These are phyloP conservation scores for Bocquillonia castaneifolia DNA, from an alignment of 441 rosid genomes.

Conservation along the genomic window DNA sequence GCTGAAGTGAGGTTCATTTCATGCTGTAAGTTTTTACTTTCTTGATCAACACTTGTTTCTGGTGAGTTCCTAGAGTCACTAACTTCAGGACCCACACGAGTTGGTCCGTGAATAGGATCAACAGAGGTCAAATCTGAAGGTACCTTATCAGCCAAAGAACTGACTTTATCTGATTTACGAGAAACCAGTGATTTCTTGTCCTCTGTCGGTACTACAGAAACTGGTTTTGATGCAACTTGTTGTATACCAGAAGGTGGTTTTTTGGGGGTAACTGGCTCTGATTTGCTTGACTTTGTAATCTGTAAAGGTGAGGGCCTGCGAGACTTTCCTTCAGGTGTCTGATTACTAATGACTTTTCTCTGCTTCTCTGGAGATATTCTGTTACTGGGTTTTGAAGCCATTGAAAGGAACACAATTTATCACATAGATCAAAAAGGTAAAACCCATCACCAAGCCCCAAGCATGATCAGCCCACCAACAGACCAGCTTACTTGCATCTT, in stretches of 20 bases:
- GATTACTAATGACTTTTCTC: slow-evolving; percentile 31
- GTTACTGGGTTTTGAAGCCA: slow-evolving; percentile 49
- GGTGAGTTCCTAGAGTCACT: no score
- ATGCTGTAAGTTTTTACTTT: slow-evolving; percentile 26
- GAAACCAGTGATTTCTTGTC: slow-evolving; percentile 24
- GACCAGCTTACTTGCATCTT: slow-evolving; percentile 22
- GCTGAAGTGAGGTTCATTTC: slow-evolving; percentile 24
- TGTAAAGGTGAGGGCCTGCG: slow-evolving; percentile 29
- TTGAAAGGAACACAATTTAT: slow-evolving; percentile 20
- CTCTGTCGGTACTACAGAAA: slow-evolving; percentile 15
- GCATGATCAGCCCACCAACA: slow-evolving; percentile 13
- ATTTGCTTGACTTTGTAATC: slow-evolving; percentile 29
- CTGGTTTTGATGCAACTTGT: slow-evolving; percentile 26
- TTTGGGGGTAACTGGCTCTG: slow-evolving; percentile 29
- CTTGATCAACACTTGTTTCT: slow-evolving; percentile 23
- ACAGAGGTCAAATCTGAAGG: slow-evolving; percentile 37
- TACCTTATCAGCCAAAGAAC: slow-evolving; percentile 37
- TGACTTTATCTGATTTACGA: slow-evolving; percentile 26
- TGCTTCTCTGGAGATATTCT: slow-evolving; percentile 35
- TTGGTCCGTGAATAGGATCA: slow-evolving; percentile 30
- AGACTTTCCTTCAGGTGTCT: slow-evolving; percentile 29
- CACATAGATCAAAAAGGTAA: slow-evolving; percentile 13
- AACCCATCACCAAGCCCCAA: slow-evolving; percentile 35
- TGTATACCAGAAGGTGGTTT: slow-evolving; percentile 19
- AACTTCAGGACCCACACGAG: no score